Evolutionary conservation across 2,329 filamentous ascomycete species (phyloP).

Genomic region (Metarhizium album): DNA sequence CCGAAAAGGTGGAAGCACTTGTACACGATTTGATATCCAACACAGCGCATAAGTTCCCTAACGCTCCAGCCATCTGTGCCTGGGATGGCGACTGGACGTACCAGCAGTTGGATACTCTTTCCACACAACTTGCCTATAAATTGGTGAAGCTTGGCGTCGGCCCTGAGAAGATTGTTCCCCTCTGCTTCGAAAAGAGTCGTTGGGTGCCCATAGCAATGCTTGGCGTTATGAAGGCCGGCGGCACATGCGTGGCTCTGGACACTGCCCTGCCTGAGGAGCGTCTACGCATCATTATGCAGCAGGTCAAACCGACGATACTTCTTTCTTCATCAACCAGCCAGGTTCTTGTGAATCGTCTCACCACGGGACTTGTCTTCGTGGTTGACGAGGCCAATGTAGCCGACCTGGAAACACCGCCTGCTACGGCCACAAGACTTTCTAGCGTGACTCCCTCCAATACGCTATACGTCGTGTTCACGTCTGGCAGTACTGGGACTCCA

Average conservation of each 20-base stretch:
- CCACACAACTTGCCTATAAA: not conserved
- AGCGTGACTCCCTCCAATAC: not conserved
- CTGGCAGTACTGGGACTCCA: not conserved
- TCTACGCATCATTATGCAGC: not conserved
- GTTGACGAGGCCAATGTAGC: not conserved
- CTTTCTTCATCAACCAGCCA: conserved; percentile 1
- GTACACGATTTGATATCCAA: not conserved
- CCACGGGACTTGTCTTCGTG: not conserved
- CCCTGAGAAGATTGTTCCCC: not conserved
- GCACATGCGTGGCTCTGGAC: conserved; percentile 17
- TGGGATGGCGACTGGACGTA: conserved; percentile 6
- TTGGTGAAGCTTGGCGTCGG: not conserved
- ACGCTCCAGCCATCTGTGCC: conserved; percentile 4
- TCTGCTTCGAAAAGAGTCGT: conserved; percentile 10
- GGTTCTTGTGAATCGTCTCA: not conserved
- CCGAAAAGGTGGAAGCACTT: not conserved
- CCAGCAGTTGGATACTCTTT: conserved; percentile 3
- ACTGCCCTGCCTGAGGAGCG: conserved; percentile 1
- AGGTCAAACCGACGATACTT: conserved; percentile 5
- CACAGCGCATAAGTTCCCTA: not conserved
- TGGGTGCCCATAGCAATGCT: conserved; percentile 13
- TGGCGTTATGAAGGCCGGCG: conserved; percentile 17
- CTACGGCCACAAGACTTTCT: not conserved
- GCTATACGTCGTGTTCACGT: not conserved
- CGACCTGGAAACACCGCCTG: not conserved